These are phyloP conservation scores for Termitomyces sp. DNA, from an alignment of 768 basidiomycete species.

Conservation along the genomic window DNA sequence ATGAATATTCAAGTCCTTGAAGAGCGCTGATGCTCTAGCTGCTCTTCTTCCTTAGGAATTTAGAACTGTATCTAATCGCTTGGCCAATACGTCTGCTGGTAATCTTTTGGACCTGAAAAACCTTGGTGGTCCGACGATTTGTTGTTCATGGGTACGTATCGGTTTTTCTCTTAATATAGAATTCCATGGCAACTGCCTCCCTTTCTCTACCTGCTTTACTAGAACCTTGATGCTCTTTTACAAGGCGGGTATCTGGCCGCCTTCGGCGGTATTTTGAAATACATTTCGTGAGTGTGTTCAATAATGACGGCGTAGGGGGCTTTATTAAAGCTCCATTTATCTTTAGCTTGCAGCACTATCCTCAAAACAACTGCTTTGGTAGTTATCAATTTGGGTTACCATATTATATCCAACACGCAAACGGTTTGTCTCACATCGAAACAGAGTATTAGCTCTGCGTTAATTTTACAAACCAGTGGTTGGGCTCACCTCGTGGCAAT, in stretches of 20 bases:
- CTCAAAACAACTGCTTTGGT: slow-evolving; percentile 41
- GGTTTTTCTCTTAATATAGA: not conserved
- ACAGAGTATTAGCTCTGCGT: not conserved
- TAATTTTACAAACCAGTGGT: slow-evolving; percentile 24
- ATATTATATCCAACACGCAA: slow-evolving; percentile 42
- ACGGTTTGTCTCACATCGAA: slow-evolving; percentile 28
- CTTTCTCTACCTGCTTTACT: not conserved
- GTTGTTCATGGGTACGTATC: slow-evolving; percentile 43
- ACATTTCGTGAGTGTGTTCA: slow-evolving; percentile 38
- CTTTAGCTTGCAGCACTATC: slow-evolving; percentile 47
- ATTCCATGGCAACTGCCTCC: not conserved
- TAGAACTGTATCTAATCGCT: slow-evolving; percentile 26
- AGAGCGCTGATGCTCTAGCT: not conserved
- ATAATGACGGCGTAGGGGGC: not conserved
- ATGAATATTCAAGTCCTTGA: not conserved
- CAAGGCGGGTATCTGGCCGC: slow-evolving; percentile 34
- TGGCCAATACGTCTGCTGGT: slow-evolving; percentile 32
- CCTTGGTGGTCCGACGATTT: slow-evolving; percentile 46
- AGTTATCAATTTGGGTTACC: slow-evolving; percentile 30
- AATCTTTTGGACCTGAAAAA: slow-evolving; percentile 32
- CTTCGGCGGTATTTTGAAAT: slow-evolving; percentile 38
- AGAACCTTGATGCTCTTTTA: slow-evolving; percentile 41
- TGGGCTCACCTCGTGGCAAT: slow-evolving; percentile 40
- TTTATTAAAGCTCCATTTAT: not conserved
- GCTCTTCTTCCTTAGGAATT: slow-evolving; percentile 31